Evolutionary conservation across 345 rosid species (phyloP), one percentile per base, ranked within the genome.

Genomic region (Eucalyptus cloeziana): DNA sequence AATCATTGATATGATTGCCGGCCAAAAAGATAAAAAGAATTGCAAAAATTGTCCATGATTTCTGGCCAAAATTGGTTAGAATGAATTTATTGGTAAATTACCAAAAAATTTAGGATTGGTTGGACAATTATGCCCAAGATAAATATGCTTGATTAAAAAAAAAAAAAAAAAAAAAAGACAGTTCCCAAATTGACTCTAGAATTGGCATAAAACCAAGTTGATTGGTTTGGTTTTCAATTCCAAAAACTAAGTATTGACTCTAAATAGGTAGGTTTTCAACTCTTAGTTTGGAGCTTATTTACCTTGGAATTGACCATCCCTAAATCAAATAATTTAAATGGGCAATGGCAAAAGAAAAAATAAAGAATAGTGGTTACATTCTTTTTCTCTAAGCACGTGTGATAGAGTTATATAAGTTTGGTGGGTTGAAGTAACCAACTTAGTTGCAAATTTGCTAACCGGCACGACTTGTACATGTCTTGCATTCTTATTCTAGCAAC

Each of bases 1-100:
- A 69, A 31, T 69, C 12, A 17, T 7, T 0, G 1, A 69, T 8
- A 10, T 16, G 4, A 21, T 15, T 31, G 40, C 4, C 1, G 0
- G 43, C 11, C 12, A 69, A 69, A 69, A 31, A 31, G 22, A n/a
- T 7, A 67, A 62, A 25, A 62, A 31, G 31, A 64, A 64, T n/a
- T 5, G 3, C 62, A 64, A 64, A 64, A 67, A 67, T n/a, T 2
- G 2, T 56, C 62, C 62, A 56, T 25, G 27, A 56, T 60, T 60
- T 67, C 10, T 0, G 40, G 37, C 76, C 40, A 67, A n/a, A n/a
- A 67, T n/a, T 67, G 13, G 13, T 21, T 33, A 33, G 19, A 69
- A 69, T 10, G 44, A 31, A 16, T 31, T 31, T 16, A 31, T 33
- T 69, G 19, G 43, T 8, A 8, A 69, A 31, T 69, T 21, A 1